Evolutionary conservation across 352 stramenopile genomes (phyloP).

Genomic region (Globisporangium echinulatum): DNA sequence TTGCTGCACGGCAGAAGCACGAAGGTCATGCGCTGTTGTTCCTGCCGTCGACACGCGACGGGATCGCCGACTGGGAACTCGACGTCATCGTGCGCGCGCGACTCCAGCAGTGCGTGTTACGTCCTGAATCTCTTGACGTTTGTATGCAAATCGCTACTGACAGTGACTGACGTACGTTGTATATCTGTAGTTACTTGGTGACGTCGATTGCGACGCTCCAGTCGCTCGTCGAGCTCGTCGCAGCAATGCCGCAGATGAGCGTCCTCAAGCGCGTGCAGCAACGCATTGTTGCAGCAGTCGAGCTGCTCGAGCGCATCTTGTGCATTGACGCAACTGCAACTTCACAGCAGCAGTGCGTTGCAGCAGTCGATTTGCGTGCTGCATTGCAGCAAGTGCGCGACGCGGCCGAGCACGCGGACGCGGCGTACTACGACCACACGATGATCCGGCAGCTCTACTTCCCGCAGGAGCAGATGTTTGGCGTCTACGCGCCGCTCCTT

Average conservation of each 20-base stretch:
- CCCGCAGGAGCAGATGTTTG: slow-evolving; percentile 60
- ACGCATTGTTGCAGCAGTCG: slow-evolving; percentile 42
- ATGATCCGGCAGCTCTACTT: slow-evolving; percentile 75
- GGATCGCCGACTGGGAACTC: slow-evolving; percentile 70
- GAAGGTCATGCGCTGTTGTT: slow-evolving; percentile 16
- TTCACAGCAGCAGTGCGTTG: slow-evolving; percentile 15
- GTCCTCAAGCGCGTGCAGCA: slow-evolving; percentile 58
- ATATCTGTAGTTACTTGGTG: slow-evolving; percentile 32
- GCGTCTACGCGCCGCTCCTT: slow-evolving; percentile 55
- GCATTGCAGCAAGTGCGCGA: slow-evolving; percentile 35
- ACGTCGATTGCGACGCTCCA: slow-evolving; percentile 59
- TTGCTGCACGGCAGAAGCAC: slow-evolving; percentile 30
- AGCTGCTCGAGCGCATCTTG: slow-evolving; percentile 46
- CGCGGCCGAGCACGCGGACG: slow-evolving; percentile 39
- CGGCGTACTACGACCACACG: slow-evolving; percentile 60
- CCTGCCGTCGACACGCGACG: slow-evolving; percentile 37
- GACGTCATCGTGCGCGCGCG: slow-evolving; percentile 42
- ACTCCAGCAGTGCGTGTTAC: slow-evolving; percentile 29
- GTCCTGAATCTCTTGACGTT: background rate
- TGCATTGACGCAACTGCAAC: slow-evolving; percentile 12
- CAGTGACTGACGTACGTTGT: background rate
- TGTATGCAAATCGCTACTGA: background rate
- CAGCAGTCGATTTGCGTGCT: slow-evolving; percentile 16
- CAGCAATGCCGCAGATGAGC: slow-evolving; percentile 63
- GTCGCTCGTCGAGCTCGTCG: slow-evolving; percentile 66